Percentiles rank a stretch among this genome's conserved stretches.
Evolutionary conservation across 169 alveolate genomes (phyloP).

Genomic region (Cryptosporidium viatorum): DNA sequence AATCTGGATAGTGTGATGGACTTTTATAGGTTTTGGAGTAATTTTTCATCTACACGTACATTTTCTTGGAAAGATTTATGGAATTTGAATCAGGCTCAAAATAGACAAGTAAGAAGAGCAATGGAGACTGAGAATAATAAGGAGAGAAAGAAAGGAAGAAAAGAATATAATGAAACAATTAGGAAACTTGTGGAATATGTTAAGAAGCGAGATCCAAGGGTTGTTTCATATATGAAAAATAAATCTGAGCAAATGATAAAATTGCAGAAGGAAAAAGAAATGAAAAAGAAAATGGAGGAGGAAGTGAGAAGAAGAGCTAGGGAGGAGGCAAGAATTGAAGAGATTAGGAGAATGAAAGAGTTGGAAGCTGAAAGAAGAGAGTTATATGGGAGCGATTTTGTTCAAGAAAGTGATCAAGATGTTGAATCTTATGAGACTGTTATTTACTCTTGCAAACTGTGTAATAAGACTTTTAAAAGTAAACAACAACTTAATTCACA

Average conservation of each 20-base stretch:
- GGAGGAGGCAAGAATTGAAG: conserved; percentile 75
- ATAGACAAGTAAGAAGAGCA: conserved; percentile 80
- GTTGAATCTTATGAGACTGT: conserved; percentile 27
- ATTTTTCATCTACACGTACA: conserved; percentile 81
- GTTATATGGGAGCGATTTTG: background rate
- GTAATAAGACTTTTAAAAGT: conserved; percentile 81
- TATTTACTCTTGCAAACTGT: conserved; percentile 79
- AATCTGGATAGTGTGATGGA: conserved; percentile 80
- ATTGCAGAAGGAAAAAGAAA: conserved; percentile 31
- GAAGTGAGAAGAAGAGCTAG: conserved; percentile 63
- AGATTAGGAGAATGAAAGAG: conserved; percentile 76
- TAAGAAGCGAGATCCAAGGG: conserved; percentile 79
- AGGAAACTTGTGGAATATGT: conserved; percentile 82
- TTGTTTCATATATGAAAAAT: conserved; percentile 46
- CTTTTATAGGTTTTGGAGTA: conserved; percentile 87
- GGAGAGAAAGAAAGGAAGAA: conserved; percentile 84
- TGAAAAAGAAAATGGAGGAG: conserved; percentile 43
- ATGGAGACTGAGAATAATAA: conserved; percentile 84
- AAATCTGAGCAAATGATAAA: conserved; percentile 36
- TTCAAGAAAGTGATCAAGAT: background rate
- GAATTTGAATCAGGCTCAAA: conserved; percentile 83
- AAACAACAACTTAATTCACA: conserved; percentile 80
- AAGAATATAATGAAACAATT: conserved; percentile 83
- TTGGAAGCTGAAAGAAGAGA: conserved; percentile 63
- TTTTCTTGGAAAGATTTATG: conserved; percentile 86